Conservation (phyloP, 805 yeast species). For the Ogataea nonfermentans region DNA sequence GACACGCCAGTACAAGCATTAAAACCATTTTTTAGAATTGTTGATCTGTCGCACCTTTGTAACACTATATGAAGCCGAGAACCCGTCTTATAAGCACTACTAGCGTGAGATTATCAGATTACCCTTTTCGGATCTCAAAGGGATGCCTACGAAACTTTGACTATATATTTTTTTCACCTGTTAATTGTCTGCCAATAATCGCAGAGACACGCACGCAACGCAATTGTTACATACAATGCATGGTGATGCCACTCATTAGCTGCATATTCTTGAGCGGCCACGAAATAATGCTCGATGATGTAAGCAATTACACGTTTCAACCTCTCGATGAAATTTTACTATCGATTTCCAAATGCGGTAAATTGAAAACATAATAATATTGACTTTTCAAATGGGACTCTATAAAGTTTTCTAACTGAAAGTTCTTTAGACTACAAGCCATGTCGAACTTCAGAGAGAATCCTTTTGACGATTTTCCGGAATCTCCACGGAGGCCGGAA, state of each 20-base stretch:
- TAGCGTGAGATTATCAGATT: background rate
- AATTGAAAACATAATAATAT: conserved; percentile 11
- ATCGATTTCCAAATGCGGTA: conserved; percentile 10
- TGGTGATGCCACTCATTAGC: conserved; percentile 1
- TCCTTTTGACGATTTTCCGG: conserved; percentile 26
- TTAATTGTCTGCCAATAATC: too few species aligned
- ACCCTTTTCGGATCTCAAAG: conserved; percentile 24
- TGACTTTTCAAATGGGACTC: conserved; percentile 1
- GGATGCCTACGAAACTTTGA: conserved; percentile 17
- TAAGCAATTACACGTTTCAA: conserved; percentile 3
- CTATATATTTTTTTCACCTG: background rate
- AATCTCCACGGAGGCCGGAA: conserved; percentile 34
- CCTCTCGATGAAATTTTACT: conserved; percentile 4
- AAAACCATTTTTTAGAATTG: background rate
- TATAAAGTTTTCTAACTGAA: conserved; percentile 1
- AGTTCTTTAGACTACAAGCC: background rate
- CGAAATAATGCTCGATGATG: background rate
- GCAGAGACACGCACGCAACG: too few species aligned
- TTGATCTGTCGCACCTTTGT: too few species aligned
- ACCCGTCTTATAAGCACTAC: background rate
- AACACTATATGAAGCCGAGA: too few species aligned
- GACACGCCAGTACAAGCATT: background rate
- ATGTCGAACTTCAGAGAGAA: conserved; percentile 30
- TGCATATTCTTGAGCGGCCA: background rate
- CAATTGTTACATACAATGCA: background rate